Base-by-base conservation (phyloP, 2,329 filamentous ascomycete species). In the Claviceps pazoutovae region DNA sequence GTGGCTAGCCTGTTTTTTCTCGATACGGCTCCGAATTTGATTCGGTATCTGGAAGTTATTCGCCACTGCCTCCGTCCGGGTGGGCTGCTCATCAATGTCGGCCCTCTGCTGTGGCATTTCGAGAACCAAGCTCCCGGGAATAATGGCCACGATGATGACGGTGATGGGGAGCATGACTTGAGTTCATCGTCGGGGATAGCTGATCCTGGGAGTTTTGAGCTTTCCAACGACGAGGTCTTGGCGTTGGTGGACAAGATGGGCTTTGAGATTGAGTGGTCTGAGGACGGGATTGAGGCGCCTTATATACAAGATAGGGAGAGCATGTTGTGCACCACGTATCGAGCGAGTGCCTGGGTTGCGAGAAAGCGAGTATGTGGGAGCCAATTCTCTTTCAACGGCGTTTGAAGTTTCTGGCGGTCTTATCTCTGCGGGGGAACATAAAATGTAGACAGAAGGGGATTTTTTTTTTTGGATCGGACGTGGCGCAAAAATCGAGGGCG, bases 1-100 rank as follows among this genome's bases (percentile, higher is more conserved):
- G 88, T 97, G 2, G 82, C 87, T 0, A 88, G 86, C 2, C 86
- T 95, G 11, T 98, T 97, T 71, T 98, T 98, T 71, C 84, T 98
- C 53, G 94, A 98, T 65, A 98, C 93, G 1, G 93, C 93, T 2
- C 90, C 91, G 1, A 97, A 98, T 64, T 66, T 96, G 36, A 84
- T 97, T 51, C 80, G 85, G 2, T 98, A 98, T 63, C 79, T 98
- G 37, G 83, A 95, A 63, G 83, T 89, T 1, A 86, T 97, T 51
- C 72, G 71, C 43, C 79, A 86, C 62, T 94, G 90, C 61, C 75
- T 98, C 48, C 81, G 78, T 58, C 74, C 80, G 0, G 86, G 85
- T 26, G 93, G 93, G 0, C 61, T 95, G 4, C 86, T 95, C 73
- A 78, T 95, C 62, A 98, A 98, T 62, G 72, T 95, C 23, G 93